Evolutionary conservation across 2,329 filamentous ascomycete species (phyloP), one percentile per base, ranked within the genome.

Genomic region (Calonectria hongkongensis): DNA sequence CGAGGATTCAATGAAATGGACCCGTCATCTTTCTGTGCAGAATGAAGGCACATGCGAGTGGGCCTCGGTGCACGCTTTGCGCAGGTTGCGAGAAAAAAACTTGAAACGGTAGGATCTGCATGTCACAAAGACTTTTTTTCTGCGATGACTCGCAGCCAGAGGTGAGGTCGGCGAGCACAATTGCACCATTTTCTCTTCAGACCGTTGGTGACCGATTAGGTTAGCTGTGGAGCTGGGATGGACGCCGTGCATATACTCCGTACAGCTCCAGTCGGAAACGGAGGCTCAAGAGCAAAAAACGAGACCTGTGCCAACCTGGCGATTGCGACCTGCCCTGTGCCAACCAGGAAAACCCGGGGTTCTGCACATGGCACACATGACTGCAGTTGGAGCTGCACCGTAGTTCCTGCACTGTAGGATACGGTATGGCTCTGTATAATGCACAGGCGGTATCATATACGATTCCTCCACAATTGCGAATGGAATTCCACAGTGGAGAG

Each of bases 111-210:
- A 74, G 67, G 77, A 76, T 79, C 77, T 78, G 78, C 77, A 77
- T 73, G 74, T 74, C 73, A 77, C 70, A 68, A 75, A 77, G 76
- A 76, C 77, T 70, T 65, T 63, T 76, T 76, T 36, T 36, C 10
- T 71, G 69, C 47, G 74, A 79, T 80, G 77, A 79, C 78, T 80
- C 74, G 78, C 75, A 80, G 75, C 45, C 68, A 69, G 65, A 79
- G 77, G 73, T 78, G 76, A 79, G 65, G 70, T 72, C 58, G 56
- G 33, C 65, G 56, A 68, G 64, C 41, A 68, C 58, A 72, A 72
- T 72, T 72, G 70, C 65, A 72, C 70, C 65, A 72, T 72, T 66
- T 56, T 58, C 39, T 39, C 48, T 66, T 18, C 41, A 76, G 71
- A 79, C 74, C 67, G 66, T 70, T 71, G 76, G 66, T 68, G 66